Base-by-base conservation (phyloP, 257 asterid genomes). In the Ocimum tenuiflorum region DNA sequence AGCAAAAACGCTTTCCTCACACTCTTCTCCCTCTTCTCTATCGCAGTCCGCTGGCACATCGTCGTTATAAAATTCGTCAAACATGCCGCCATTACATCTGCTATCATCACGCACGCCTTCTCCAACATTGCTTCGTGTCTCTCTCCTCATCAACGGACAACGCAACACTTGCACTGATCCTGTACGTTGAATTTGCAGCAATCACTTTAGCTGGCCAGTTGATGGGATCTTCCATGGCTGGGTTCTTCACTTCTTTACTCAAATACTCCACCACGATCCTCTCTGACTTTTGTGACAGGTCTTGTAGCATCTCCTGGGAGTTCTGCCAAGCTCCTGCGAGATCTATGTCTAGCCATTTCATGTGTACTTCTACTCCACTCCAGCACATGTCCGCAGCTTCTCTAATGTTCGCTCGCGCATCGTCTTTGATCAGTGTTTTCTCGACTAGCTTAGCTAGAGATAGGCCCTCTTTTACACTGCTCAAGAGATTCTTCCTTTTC, bases 381-480 rank as follows among this genome's bases (percentile, higher is more conserved):
- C 69, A 63, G 33, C 58, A 17, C 17, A 29, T 31, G 11, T 47
- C 17, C 0, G 58, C 43, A 17, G 47, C 58, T 18, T 63, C 24
- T 48, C 35, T 15, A 15, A 31, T 31, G 46, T 47, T 63, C 20
- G 2, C 18, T 15, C 9, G 47, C 31, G 24, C 14, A 1, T 31
- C 48, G 3, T 63, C 17, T 11, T 47, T 63, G 11, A 29, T n/a
- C 11, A 47, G 15, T 6, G 46, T 47, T 31, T 47, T 31, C 35
- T 78, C 82, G 0, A 77, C 68, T 14, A 69, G 29, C 41, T 67
- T 73, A 24, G 52, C 27, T 15, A 45, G 62, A 22, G 33, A 35
- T 10, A 78, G 67, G 9, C 74, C 80, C 38, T 74, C 70, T 8
- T 52, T 42, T 15, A 74, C 80, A 15, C 75, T 45, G 43, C 47